Conservation (phyloP, 257 asterid species). For the Avicennia marina region DNA sequence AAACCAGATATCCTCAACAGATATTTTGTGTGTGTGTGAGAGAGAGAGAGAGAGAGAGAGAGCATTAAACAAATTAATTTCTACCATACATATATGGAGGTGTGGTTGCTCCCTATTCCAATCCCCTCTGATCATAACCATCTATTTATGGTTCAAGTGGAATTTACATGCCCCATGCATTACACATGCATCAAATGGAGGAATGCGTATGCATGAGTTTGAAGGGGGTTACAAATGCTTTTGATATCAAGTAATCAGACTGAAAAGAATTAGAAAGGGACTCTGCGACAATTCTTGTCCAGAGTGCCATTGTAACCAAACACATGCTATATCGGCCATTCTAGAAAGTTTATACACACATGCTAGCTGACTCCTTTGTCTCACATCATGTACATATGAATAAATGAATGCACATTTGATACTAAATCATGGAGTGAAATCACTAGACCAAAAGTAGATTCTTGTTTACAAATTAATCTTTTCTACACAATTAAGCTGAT, state of each 20-base stretch:
- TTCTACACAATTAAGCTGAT: too few species aligned
- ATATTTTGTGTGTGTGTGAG: too few species aligned
- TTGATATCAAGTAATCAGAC: not conserved
- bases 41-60: too few species aligned
- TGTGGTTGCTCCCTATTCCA: not conserved
- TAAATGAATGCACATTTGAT: too few species aligned
- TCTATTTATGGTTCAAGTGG: constrained; percentile 5
- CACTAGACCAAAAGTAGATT: too few species aligned
- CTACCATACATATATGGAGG: not conserved
- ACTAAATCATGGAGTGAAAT: too few species aligned
- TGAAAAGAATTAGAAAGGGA: not conserved
- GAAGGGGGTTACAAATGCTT: not conserved
- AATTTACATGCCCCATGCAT: constrained; percentile 15
- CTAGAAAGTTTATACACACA: too few species aligned
- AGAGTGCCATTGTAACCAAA: not conserved
- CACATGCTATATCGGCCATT: not conserved
- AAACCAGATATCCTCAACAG: constrained; percentile 10
- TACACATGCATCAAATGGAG: not conserved
- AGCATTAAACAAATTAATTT: too few species aligned
- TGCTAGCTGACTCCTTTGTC: too few species aligned
- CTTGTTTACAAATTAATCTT: too few species aligned
- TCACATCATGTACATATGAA: not conserved
- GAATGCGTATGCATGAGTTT: constrained; percentile 1
- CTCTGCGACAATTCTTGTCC: not conserved
- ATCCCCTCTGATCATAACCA: not conserved